Percentiles rank a stretch among this genome's conserved stretches.
Evolutionary conservation across 1,284 basidiomycete genomes (phyloP).

Genomic region (Vanrija pseudolonga): DNA sequence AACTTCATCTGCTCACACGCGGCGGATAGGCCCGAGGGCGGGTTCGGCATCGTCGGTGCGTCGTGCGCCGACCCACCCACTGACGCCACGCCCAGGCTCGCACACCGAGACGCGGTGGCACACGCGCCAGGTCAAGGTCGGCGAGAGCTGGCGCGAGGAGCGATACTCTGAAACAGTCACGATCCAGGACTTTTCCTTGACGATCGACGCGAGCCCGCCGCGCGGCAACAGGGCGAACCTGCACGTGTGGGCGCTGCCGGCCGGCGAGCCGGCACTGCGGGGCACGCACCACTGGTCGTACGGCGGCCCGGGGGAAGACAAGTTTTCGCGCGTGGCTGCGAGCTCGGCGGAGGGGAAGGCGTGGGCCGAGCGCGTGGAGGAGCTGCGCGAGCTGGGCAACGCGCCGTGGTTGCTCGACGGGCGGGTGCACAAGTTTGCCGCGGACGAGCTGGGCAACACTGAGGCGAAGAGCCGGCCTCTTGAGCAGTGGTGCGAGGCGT

Average conservation of each 20-base stretch:
- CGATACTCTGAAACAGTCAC: too few species aligned
- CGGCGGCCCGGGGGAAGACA: neutral
- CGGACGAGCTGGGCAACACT: neutral
- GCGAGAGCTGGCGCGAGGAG: too few species aligned
- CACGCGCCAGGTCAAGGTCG: too few species aligned
- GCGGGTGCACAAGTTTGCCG: neutral
- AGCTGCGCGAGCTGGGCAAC: neutral
- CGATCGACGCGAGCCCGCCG: constrained; percentile 35
- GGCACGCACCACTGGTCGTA: constrained; percentile 11
- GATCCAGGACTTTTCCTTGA: constrained; percentile 38
- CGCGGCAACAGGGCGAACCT: constrained; percentile 29
- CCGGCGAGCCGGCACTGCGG: constrained; percentile 12
- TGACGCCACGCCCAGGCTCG: too few species aligned
- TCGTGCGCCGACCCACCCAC: too few species aligned
- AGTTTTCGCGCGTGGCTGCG: neutral
- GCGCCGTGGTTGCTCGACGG: neutral
- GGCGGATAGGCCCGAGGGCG: too few species aligned
- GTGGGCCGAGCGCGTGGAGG: constrained; percentile 9
- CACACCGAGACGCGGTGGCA: too few species aligned
- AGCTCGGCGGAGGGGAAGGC: neutral
- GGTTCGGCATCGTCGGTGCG: too few species aligned
- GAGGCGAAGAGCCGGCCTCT: constrained; percentile 37
- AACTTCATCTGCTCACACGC: too few species aligned
- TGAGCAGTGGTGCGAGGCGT: constrained; percentile 67
- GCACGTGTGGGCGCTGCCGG: constrained; percentile 18